A percentile compares a stretch with the other conserved stretches of the same genome.
Evolutionary conservation across 306 rosid species (phyloP).

Genomic region (Cucurbita ficifolia): DNA sequence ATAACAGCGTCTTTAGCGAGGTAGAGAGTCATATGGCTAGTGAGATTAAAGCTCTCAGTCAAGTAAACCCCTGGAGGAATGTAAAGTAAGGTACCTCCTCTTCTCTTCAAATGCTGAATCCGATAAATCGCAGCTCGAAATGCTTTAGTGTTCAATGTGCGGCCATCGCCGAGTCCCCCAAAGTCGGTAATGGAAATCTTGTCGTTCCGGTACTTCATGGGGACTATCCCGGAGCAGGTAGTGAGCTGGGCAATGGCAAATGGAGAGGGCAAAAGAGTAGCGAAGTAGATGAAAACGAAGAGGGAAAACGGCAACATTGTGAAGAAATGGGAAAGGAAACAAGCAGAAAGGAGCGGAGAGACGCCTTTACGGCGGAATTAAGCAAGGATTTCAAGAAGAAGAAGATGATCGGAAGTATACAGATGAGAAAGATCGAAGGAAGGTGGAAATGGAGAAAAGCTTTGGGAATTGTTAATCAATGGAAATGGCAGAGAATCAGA

Average conservation of each 20-base stretch:
- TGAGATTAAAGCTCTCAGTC: slow-evolving; percentile 66
- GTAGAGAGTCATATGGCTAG: slow-evolving; percentile 67
- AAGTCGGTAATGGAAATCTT: slow-evolving; percentile 52
- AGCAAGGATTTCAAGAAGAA: not conserved
- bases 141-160: slow-evolving; percentile 57
- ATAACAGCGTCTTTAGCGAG: slow-evolving; percentile 71
- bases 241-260: slow-evolving; percentile 11
- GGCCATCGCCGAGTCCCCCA: slow-evolving; percentile 74
- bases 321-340: not conserved
- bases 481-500: not conserved
- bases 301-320: slow-evolving; percentile 14
- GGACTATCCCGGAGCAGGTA: slow-evolving; percentile 67
- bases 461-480: not conserved
- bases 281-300: slow-evolving; percentile 12
- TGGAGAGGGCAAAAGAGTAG: not conserved
- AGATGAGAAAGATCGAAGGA: not conserved
- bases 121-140: slow-evolving; percentile 58
- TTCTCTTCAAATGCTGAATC: slow-evolving; percentile 40
- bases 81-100: slow-evolving; percentile 65
- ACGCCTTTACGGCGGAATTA: not conserved
- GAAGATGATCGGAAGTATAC: not conserved
- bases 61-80: slow-evolving; percentile 69
- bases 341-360: not conserved
- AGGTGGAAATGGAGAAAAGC: not conserved
- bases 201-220: slow-evolving; percentile 33